Conservation (phyloP, 495 filamentous ascomycete genomes). For the Neurospora africana region DNA sequence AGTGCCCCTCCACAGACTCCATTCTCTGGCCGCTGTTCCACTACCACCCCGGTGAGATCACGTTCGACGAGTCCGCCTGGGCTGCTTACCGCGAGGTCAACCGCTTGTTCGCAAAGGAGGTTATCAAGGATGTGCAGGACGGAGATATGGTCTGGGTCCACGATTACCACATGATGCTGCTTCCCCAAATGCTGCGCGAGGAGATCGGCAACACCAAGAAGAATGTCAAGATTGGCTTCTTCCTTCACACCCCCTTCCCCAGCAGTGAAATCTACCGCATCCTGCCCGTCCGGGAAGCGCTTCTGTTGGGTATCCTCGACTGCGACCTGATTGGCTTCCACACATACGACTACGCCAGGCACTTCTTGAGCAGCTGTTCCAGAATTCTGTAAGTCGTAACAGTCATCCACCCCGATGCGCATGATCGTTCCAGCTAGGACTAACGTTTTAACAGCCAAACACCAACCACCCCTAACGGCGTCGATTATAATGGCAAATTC, state of each 20-base stretch:
- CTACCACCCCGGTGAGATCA: conserved; percentile 90
- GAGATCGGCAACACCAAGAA: conserved; percentile 57
- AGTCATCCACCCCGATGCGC: neutral
- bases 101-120: conserved; percentile 67
- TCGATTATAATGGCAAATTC: conserved; percentile 64
- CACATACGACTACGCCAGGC: conserved; percentile 85
- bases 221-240: conserved; percentile 86
- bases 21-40: conserved; percentile 95
- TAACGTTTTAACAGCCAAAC: conserved; percentile 44
- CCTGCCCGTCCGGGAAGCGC: conserved; percentile 73
- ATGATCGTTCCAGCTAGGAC: neutral
- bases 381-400: conserved; percentile 54
- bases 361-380: conserved; percentile 80
- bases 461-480: conserved; percentile 71
- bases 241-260: conserved; percentile 90
- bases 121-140: conserved; percentile 60
- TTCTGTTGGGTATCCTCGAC: conserved; percentile 68
- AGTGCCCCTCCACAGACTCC: conserved; percentile 49
- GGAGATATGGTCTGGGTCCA: conserved; percentile 91
- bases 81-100: conserved; percentile 80
- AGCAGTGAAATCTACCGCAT: conserved; percentile 87
- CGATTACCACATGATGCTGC: conserved; percentile 91
- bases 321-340: conserved; percentile 91
- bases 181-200: conserved; percentile 76
- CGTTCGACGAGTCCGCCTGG: conserved; percentile 81